Percentiles rank a stretch among this genome's conserved stretches.
phyloP scores from a whole-genome alignment of 352 stramenopile species.

The Phytopythium sindhum region DNA sequence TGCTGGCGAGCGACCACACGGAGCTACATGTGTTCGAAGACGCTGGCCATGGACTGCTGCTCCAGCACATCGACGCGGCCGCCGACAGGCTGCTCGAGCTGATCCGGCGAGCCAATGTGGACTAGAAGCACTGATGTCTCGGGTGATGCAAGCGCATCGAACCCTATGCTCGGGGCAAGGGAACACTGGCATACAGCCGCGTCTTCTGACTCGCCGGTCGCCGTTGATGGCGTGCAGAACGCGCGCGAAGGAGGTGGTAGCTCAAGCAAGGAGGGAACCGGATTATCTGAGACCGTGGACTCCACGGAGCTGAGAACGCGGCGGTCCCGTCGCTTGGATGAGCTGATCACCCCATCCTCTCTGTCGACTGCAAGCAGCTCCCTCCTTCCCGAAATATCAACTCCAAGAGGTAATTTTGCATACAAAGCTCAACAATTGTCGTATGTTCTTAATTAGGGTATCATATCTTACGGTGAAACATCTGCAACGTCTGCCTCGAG shows the following conservation, averaged over 20 bases:
- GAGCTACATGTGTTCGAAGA: conserved; percentile 33
- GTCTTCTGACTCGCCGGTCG: not conserved
- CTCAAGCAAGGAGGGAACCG: too few species aligned
- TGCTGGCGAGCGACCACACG: conserved; percentile 28
- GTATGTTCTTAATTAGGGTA: not conserved
- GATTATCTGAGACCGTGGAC: not conserved
- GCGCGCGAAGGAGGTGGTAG: too few species aligned
- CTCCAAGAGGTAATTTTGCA: not conserved
- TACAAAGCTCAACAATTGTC: not conserved
- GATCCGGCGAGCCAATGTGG: not conserved
- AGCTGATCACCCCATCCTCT: conserved; percentile 17
- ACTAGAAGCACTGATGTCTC: not conserved
- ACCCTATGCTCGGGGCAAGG: not conserved
- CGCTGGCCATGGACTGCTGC: conserved; percentile 32
- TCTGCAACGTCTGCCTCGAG: not conserved
- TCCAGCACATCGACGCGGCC: conserved; percentile 39
- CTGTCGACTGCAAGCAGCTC: not conserved
- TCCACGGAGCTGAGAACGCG: not conserved
- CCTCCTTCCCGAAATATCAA: not conserved
- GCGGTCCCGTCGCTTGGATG: conserved; percentile 2
- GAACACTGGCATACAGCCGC: not conserved
- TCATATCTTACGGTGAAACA: not conserved
- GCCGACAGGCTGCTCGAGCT: conserved; percentile 17
- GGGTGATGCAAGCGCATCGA: not conserved
- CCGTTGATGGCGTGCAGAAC: not conserved